Conservation (phyloP, 1,284 basidiomycete genomes). For the Tremellales sp. region DNA sequence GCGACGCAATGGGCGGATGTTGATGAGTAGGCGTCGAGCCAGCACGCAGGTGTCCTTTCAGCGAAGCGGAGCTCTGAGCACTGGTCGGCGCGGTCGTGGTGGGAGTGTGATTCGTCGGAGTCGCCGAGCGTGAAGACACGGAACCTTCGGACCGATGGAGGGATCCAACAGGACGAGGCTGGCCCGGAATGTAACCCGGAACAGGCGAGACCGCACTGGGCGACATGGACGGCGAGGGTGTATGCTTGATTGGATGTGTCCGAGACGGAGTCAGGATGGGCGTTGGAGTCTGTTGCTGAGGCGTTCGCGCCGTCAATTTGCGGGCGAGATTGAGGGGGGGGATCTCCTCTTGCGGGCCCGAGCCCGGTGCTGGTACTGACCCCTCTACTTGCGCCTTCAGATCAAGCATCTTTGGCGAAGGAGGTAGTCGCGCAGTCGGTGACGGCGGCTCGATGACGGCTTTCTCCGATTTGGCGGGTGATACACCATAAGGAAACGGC, state of each 20-base stretch:
- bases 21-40: background rate
- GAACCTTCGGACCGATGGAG: conserved; percentile 27
- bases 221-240: conserved; percentile 23
- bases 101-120: conserved; percentile 17
- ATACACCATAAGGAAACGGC: conserved; percentile 26
- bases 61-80: background rate
- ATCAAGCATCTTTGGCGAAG: conserved; percentile 30
- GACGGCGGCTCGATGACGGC: conserved; percentile 12
- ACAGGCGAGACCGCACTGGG: conserved; percentile 8
- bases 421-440: conserved; percentile 19
- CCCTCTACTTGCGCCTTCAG: conserved; percentile 20
- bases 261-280: conserved; percentile 35
- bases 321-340: background rate
- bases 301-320: background rate
- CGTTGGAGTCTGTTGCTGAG: conserved; percentile 13
- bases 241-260: conserved; percentile 30
- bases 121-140: conserved; percentile 21
- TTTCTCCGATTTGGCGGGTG: conserved; percentile 22
- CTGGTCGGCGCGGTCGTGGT: conserved; percentile 1
- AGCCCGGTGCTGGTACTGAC: conserved; percentile 9
- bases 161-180: conserved; percentile 37
- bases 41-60: background rate
- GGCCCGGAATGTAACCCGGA: conserved; percentile 39
- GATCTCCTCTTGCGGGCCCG: background rate
- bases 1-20: conserved; percentile 3